Evolutionary conservation across 306 rosid genomes (phyloP), one percentile per base, ranked within the genome.

Genomic region (Acacia acuminata): DNA sequence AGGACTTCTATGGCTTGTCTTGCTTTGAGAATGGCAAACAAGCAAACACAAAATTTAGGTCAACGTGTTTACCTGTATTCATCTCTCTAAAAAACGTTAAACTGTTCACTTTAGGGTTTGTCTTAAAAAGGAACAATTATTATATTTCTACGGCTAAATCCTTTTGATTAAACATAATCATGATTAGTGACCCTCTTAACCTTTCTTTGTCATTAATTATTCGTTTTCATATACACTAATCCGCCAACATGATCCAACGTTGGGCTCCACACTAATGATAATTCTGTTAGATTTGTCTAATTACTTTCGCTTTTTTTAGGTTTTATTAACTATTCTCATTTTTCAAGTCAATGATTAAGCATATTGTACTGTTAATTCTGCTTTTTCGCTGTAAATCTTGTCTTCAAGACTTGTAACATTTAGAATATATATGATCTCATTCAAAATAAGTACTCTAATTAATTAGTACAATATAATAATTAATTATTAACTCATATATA

Each of bases 231-330:
- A 25, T 75, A 19, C 22, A 19, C 25, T 48, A 43, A 43, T 69
- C 42, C 30, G 11, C 63, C 40, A 83, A 34, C 85, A 83, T 89
- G 76, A 81, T 88, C 86, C 79, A 48, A 71, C 36, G 11, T 25
- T 81, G 89, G 94, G 92, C 86, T 87, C 97, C 97, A 89, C 89
- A 11, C 83, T 80, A 81, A 82, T 81, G 13, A 73, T 87, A 27
- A 13, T 64, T 90, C 53, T 67, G 79, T 77, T 81, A 44, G 64
- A 17, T 67, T 36, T 67, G 20, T 64, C 45, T 67, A 67, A 17
- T 36, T 67, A 36, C 11, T 19, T 19, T 19, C 47, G 19, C 45
- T 67, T 67, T 67, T 16, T 38, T 7, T 0, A 17, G 24, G 3
- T 67, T 67, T 30, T 36, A 25, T 17, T 32, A 8, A 34, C 73